Evolutionary conservation across 495 filamentous ascomycete genomes (phyloP), one percentile per base, ranked within the genome.

Genomic region (Aspergillus biplanus): DNA sequence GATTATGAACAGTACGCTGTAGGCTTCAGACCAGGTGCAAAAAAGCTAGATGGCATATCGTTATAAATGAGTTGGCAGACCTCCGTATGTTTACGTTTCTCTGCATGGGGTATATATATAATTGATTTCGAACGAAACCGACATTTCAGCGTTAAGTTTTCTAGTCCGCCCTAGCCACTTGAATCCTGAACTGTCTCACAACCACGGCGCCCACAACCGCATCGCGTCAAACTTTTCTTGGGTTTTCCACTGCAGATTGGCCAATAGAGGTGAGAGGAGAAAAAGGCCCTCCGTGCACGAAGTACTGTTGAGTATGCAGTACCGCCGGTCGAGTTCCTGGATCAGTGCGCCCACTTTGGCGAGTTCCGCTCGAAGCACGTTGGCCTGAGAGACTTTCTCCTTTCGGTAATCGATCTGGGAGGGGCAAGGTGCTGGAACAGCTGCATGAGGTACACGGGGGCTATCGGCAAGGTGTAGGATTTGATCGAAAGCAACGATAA

Each of bases 161-260:
- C 21, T 2, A 2, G 21, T 27, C 21, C 21, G 2, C 21, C 21
- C 1, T 27, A 27, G 21, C 21, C 21, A 27, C 21, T 27, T 27
- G 21, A 49, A 7, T 50, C 16, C 6, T 18, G 47, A 50, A 2
- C 21, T 27, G 21, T 50, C n/a, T 31, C 18, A 27, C 27, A n/a
- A 50, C 16, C 15, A 50, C 16, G 47, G 47, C 47, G 47, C 47
- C 59, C 50, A 61, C 6, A 32, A 47, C 11, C 52, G 50, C 21
- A 48, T 52, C 1, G 59, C 50, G 37, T 61, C 59, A 21, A 61
- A 55, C n/a, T 35, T 47, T 4, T 21, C 13, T 48, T 61, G 59
- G 7, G 59, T 56, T 48, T 61, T 61, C 59, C 59, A 61, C n/a
- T 55, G 59, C 5, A 61, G 52, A 13, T 61, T 61, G 5, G 39